Base-by-base conservation (phyloP, 768 basidiomycete species). In the Trametes cinnabarina region DNA sequence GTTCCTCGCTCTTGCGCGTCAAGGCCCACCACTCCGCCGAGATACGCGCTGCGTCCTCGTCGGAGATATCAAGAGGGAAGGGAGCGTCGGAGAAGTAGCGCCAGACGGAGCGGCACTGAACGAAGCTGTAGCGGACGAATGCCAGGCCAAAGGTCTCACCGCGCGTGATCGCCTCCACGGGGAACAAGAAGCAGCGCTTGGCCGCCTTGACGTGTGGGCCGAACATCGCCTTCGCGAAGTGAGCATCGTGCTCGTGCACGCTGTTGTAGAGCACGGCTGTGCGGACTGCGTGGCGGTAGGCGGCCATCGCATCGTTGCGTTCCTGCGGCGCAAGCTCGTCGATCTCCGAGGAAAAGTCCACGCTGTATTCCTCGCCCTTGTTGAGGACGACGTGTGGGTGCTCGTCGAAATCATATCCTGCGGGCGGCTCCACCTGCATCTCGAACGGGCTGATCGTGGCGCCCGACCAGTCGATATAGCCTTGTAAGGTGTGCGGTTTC, bases 401-500 rank as follows among this genome's bases (percentile, higher is more conserved):
- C 10, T 55, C 54, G 11, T 23, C 34, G 20, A 15, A 26, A 25
- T 28, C 20, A 25, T 48, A 56, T 4, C 23, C 55, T 10, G 55
- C 22, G 2, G 55, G 55, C 3, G 30, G 19, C 9, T 15, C 9
- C 20, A 56, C 14, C n/a, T 56, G 55, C 25, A 48, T 22, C 15
- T 39, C 14, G 4, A 14, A 9, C 0, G 37, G 22, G 4, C 32
- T 32, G 25, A 59, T 41, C 30, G 20, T 4, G 12, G 55, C 47
- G 3, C 49, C 20, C 50, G 62, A 61, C 65, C 65, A 66, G 50
- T 64, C 65, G 51, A 66, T 64, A 35, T 62, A 46, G 3, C 52
- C 63, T 17, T 41, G 37, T n/a, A 66, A 22, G 25, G 46, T 23
- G 50, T 42, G 35, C 8, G 63, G 48, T 4, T 37, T 39, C 1